phyloP scores from a whole-genome alignment of 2,329 filamentous ascomycete genomes.

The Colletotrichum sp. region DNA sequence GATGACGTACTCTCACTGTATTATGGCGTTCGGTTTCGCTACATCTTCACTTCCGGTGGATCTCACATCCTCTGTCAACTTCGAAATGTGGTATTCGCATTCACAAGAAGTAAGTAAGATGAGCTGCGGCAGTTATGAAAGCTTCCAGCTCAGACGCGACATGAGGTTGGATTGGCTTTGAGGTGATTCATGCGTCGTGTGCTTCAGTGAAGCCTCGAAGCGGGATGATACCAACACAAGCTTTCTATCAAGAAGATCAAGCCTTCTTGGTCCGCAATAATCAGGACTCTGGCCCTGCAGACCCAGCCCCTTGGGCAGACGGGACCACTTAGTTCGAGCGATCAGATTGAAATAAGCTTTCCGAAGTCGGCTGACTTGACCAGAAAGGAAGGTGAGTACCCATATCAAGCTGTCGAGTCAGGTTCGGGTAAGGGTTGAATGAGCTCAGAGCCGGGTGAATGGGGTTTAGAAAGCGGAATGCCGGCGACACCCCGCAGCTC shows the following conservation, averaged over 20 bases:
- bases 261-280: background rate
- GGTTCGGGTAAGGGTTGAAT: background rate
- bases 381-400: background rate
- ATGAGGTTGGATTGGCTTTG: background rate
- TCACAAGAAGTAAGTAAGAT: background rate
- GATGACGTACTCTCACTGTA: background rate
- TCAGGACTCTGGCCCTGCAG: background rate
- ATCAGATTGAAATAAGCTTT: slow-evolving; percentile 1
- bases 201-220: background rate
- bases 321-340: background rate
- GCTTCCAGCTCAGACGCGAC: background rate
- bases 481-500: background rate
- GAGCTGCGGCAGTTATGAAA: background rate
- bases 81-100: background rate
- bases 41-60: background rate
- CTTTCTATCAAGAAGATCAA: background rate
- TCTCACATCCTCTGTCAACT: background rate
- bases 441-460: background rate
- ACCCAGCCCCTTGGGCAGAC: background rate
- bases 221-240: background rate
- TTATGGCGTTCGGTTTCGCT: background rate
- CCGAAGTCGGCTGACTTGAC: background rate
- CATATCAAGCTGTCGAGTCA: background rate
- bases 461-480: background rate
- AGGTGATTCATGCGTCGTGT: background rate